Conservation (phyloP, 441 rosid species). For the Pelargonium fulgidum region DNA sequence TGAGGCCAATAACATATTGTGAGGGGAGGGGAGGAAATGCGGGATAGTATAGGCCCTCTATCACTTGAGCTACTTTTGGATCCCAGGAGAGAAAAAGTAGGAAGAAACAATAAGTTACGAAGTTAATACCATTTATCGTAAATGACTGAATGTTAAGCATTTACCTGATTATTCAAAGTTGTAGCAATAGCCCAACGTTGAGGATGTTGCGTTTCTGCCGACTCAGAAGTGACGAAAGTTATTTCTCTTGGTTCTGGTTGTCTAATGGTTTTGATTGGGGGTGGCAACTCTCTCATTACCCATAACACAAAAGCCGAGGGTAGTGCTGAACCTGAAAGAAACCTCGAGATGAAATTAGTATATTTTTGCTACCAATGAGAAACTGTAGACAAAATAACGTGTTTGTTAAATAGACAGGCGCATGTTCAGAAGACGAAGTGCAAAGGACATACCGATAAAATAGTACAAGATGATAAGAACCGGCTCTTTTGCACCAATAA, state of each 20-base stretch:
- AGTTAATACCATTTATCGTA: not conserved
- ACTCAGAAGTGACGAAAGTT: conserved; percentile 33
- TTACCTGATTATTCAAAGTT: conserved; percentile 37
- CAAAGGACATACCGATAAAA: conserved; percentile 36
- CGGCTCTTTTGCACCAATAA: conserved; percentile 32
- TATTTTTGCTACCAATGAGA: not conserved
- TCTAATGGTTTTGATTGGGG: conserved; percentile 26
- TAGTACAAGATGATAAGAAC: conserved; percentile 42
- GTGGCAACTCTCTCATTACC: conserved; percentile 48
- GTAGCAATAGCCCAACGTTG: conserved; percentile 33
- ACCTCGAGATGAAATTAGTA: conserved; percentile 3
- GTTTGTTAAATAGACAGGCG: not conserved
- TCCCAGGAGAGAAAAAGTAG: too few species aligned
- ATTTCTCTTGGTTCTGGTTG: conserved; percentile 32
- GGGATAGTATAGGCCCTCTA: too few species aligned
- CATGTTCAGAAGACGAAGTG: not conserved
- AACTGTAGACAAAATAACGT: not conserved
- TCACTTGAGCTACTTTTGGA: too few species aligned
- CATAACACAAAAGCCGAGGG: conserved; percentile 47
- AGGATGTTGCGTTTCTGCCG: conserved; percentile 18
- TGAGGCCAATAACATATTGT: too few species aligned
- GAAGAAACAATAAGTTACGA: not conserved
- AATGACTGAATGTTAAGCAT: not conserved
- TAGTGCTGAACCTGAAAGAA: conserved; percentile 37
- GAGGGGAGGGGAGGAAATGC: too few species aligned